Evolutionary conservation across 129 eudicot genomes (phyloP), one percentile per base, ranked within the genome.

Genomic region (Erigeron canadensis): DNA sequence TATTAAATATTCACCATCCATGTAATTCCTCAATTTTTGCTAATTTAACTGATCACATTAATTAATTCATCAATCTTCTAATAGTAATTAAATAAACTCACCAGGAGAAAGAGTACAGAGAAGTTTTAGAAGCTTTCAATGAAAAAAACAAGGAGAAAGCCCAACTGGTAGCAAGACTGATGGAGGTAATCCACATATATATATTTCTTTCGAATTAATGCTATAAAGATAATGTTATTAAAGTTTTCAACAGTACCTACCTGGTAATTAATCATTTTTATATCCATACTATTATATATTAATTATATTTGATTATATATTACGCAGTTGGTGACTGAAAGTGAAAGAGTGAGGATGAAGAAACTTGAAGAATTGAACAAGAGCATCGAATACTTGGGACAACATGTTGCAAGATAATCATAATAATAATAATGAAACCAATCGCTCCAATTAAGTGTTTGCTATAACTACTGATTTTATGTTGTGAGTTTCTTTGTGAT

Each of bases 91-190:
- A 64, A 23, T n/a, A 21, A 37, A 63, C 17, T 63, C 54, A 40
- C 40, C 83, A 94, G 98, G 98, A 94, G 65, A 87, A 77, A 72
- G 98, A 94, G 75, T 94, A 94, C 79, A 85, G 75, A 74, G 98
- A 94, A 77, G 83, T 75, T 41, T 70, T 89, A n/a, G 98, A 87
- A 66, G 91, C 86, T 44, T 85, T 85, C 73, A 90, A 84, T 76
- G 97, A 87, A 58, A 94, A 94, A 84, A 89, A 73, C 89, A 95
- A 77, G 86, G 96, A 94, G 75, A 94, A 89, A 80, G 80, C 88
- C 72, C 90, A 84, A 65, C 84, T 94, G 6, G 67, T 89, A 68
- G 77, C 90, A 71, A 94, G 84, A 82, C 66, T 94, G 71, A 83
- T 87, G 87, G 98, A 94, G 98, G 98, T 94, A 70, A 44, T 44